Evolutionary conservation across 306 rosid species (phyloP).

Genomic region (Begonia loranthoides): DNA sequence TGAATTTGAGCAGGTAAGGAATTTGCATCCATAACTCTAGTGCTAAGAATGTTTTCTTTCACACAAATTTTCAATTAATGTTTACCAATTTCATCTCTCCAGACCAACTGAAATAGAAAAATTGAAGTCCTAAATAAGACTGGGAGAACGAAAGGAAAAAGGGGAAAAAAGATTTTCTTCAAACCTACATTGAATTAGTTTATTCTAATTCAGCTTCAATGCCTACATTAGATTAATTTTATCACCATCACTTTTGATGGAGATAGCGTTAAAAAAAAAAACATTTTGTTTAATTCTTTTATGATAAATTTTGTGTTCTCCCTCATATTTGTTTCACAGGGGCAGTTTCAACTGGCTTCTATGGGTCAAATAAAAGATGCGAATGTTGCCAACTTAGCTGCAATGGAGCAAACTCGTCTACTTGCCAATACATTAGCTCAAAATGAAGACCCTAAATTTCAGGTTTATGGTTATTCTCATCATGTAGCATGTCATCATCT

Average conservation of each 20-base stretch:
- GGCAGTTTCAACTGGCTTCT: slow-evolving; percentile 71
- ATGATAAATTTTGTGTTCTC: too few relatives aligned
- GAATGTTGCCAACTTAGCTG: slow-evolving; percentile 57
- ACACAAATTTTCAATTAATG: too few relatives aligned
- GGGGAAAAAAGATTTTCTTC: background rate
- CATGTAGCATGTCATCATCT: background rate
- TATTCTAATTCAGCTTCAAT: too few relatives aligned
- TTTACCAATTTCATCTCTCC: too few relatives aligned
- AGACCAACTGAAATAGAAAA: too few relatives aligned
- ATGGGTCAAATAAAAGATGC: slow-evolving; percentile 52
- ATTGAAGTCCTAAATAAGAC: background rate
- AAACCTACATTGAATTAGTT: too few relatives aligned
- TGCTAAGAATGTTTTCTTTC: too few relatives aligned
- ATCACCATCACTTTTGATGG: too few relatives aligned
- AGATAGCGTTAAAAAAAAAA: too few relatives aligned
- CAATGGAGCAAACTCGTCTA: slow-evolving; percentile 90
- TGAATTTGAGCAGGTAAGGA: slow-evolving; percentile 77
- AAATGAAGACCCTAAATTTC: slow-evolving; percentile 89
- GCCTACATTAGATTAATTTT: too few relatives aligned
- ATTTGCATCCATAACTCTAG: background rate
- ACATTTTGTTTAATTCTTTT: too few relatives aligned
- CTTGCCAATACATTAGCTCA: slow-evolving; percentile 92
- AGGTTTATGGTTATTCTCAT: slow-evolving; percentile 35
- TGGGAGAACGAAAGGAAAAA: background rate
- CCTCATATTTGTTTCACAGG: slow-evolving; percentile 3